Conservation (phyloP, 345 rosid species). For the Citrus reticulata region DNA sequence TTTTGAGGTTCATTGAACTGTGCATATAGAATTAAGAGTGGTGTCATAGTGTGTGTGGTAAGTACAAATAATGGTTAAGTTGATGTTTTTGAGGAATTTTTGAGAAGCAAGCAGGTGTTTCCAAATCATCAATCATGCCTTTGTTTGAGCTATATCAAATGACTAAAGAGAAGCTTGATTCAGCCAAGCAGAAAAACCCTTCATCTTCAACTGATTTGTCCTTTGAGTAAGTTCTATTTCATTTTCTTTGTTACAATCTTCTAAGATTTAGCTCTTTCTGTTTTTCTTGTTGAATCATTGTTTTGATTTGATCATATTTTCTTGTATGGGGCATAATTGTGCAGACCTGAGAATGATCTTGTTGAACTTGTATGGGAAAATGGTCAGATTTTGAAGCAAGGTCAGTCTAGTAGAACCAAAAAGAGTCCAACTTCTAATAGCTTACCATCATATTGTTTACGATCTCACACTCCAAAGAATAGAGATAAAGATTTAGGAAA, state of each 20-base stretch:
- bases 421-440: slow-evolving; percentile 27
- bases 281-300: slow-evolving; percentile 1
- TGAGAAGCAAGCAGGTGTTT: background rate
- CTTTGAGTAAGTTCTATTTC: slow-evolving; percentile 47
- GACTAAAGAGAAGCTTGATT: slow-evolving; percentile 43
- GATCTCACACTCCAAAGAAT: slow-evolving; percentile 17
- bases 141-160: slow-evolving; percentile 68
- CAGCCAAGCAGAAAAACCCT: slow-evolving; percentile 39
- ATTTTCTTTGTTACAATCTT: background rate
- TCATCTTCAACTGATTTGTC: slow-evolving; percentile 35
- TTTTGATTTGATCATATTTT: background rate
- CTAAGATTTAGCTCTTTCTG: background rate
- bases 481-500: slow-evolving; percentile 38
- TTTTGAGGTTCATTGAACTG: slow-evolving; percentile 26
- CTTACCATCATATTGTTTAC: slow-evolving; percentile 16
- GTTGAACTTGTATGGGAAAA: slow-evolving; percentile 78
- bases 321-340: background rate
- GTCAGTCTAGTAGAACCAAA: slow-evolving; percentile 52
- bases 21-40: slow-evolving; percentile 3
- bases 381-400: slow-evolving; percentile 62
- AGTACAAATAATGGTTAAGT: slow-evolving; percentile 20
- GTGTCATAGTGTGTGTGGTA: slow-evolving; percentile 6
- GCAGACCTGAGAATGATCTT: slow-evolving; percentile 65
- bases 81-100: slow-evolving; percentile 20
- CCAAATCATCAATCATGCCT: slow-evolving; percentile 53